Evolutionary conservation across 2,329 filamentous ascomycete species (phyloP).

Genomic region (Fusarium sp.): DNA sequence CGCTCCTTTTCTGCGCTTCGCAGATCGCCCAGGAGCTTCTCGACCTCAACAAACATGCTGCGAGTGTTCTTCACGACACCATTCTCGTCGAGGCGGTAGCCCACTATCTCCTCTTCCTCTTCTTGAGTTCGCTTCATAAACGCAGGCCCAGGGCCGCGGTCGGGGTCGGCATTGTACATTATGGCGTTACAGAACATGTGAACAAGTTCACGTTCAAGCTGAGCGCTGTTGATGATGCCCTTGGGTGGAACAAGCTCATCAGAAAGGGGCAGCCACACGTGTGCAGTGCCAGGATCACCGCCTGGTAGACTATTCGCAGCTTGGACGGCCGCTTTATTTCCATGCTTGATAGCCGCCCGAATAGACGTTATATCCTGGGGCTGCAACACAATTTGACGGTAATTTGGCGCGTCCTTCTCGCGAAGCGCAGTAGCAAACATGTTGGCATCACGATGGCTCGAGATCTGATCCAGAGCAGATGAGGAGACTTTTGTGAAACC

Average conservation of each 20-base stretch:
- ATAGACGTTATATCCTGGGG: conserved; percentile 83
- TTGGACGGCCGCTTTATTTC: conserved; percentile 70
- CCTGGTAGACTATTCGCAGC: conserved; percentile 69
- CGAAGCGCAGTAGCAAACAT: conserved; percentile 81
- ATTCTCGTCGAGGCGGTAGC: conserved; percentile 79
- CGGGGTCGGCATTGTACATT: conserved; percentile 94
- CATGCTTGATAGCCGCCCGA: conserved; percentile 76
- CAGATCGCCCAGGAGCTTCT: conserved; percentile 79
- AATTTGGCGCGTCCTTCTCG: conserved; percentile 78
- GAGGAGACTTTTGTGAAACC: conserved; percentile 77
- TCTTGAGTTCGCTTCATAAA: conserved; percentile 61
- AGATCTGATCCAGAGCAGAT: conserved; percentile 78
- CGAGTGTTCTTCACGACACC: conserved; percentile 87
- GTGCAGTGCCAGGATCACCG: conserved; percentile 64
- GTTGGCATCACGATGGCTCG: conserved; percentile 79
- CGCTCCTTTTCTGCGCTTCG: conserved; percentile 73
- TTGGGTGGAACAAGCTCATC: conserved; percentile 84
- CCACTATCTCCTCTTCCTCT: conserved; percentile 59
- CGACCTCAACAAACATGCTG: conserved; percentile 89
- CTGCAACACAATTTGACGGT: conserved; percentile 75
- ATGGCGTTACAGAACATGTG: conserved; percentile 98
- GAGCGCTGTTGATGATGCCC: conserved; percentile 90
- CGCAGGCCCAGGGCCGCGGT: conserved; percentile 71
- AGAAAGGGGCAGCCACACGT: conserved; percentile 72
- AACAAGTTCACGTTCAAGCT: conserved; percentile 91